Base-by-base conservation (phyloP, 2,329 filamentous ascomycete genomes). In the Venturia asperata region DNA sequence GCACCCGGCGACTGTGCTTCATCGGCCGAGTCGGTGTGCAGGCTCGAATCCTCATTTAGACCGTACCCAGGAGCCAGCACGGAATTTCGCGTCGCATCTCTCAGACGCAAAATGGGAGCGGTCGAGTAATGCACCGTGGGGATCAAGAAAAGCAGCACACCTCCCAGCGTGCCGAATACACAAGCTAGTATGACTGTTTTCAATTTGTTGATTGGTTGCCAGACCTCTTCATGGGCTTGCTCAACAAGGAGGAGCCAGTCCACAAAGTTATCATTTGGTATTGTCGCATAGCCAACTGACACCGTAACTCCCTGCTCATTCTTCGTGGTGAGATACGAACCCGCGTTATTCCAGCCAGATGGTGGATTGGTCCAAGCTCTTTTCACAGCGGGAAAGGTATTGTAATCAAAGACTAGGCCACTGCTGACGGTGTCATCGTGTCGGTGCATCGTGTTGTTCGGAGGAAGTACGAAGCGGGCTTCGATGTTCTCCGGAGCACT, bases 201-300 rank as follows among this genome's bases (percentile, higher is more conserved):
- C n/a, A 96, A 80, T 24, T 85, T 86, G 37, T 80, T 77, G 66
- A 96, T 92, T 0, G 92, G 89, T 9, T 81, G 80, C 77, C 89
- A 92, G 0, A 92, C 90, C 75, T 96, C 92, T 27, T 74, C 74
- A 68, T 85, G 85, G 2, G 85, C 80, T 74, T 94, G 87, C 73
- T 96, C 92, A 0, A 96, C 84, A 2, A 96, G 71, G 3, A 97
- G 78, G 5, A 90, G 86, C 92, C 92, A 97, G 71, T 93, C 85
- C 9, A 90, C 90, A 63, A 95, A 77, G 0, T 77, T 73, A 5
- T 82, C 90, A 64, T 84, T 81, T 0, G 89, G 85, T 13, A 88
- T 81, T 41, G 37, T 47, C 9, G 90, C 90, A 71, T 87, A 93
- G 27, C 92, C 92, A n/a, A 92, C 87, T 13, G 91, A 88, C 1